Evolutionary conservation across 2,329 filamentous ascomycete species (phyloP).

Genomic region (Fusarium zealandicum): DNA sequence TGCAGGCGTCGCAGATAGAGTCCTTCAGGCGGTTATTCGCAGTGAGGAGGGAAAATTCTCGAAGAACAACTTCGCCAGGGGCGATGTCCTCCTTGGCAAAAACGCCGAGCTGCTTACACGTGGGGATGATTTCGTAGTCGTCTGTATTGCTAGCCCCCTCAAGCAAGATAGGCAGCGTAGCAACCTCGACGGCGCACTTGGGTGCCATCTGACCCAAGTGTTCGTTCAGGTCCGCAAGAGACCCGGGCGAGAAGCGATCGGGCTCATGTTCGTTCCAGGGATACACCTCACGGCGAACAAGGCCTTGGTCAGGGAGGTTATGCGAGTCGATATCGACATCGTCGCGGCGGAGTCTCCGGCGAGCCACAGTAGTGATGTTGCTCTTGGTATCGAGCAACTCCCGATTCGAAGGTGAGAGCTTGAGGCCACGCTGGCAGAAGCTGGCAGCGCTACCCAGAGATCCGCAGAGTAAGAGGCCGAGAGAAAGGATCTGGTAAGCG

Average conservation of each 20-base stretch:
- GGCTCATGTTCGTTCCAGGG: constrained; percentile 74
- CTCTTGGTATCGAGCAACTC: constrained; percentile 62
- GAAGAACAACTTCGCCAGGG: constrained; percentile 77
- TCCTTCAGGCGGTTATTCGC: constrained; percentile 90
- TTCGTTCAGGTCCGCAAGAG: constrained; percentile 74
- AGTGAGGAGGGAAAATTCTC: constrained; percentile 85
- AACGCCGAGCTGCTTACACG: constrained; percentile 82
- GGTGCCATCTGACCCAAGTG: constrained; percentile 74
- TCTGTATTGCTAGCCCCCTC: constrained; percentile 60
- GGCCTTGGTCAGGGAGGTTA: constrained; percentile 71
- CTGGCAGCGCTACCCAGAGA: constrained; percentile 72
- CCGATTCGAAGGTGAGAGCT: constrained; percentile 60
- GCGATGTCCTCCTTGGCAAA: constrained; percentile 85
- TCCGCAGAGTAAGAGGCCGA: constrained; percentile 68
- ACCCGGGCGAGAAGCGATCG: constrained; percentile 73
- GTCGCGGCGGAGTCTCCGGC: constrained; percentile 55
- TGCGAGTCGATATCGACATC: constrained; percentile 54
- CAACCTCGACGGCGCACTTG: constrained; percentile 80
- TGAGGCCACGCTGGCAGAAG: constrained; percentile 70
- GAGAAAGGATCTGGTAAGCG: constrained; percentile 65
- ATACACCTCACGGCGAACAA: constrained; percentile 74
- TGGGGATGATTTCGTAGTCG: constrained; percentile 59
- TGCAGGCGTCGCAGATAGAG: constrained; percentile 88
- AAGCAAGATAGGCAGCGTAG: constrained; percentile 76
- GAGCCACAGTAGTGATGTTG: constrained; percentile 61